These are phyloP conservation scores for Lentinus tigrinus DNA, from an alignment of 768 basidiomycete genomes.

Conservation along the genomic window DNA sequence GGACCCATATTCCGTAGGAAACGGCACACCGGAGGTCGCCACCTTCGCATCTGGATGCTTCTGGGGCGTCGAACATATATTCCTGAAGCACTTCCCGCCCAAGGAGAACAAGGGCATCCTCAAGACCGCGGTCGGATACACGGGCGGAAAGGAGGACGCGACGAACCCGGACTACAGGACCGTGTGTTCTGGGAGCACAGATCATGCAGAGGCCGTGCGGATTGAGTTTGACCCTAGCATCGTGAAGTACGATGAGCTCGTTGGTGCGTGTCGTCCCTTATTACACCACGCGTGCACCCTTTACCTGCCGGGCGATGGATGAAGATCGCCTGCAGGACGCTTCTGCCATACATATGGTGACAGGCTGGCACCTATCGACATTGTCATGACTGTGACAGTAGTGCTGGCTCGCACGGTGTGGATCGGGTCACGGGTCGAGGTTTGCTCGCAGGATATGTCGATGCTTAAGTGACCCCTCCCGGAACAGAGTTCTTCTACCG, in stretches of 20 bases:
- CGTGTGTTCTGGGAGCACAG: slow-evolving; percentile 80
- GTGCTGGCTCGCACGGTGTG: no score
- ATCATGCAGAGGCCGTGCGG: slow-evolving; percentile 85
- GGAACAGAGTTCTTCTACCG: slow-evolving; percentile 87
- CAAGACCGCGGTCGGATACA: slow-evolving; percentile 77
- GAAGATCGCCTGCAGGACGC: no score
- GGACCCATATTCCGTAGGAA: not conserved
- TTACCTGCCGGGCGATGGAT: no score
- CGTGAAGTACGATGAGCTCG: slow-evolving; percentile 81
- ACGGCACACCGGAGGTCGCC: slow-evolving; percentile 41
- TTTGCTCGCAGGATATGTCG: no score
- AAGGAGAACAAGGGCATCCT: slow-evolving; percentile 71
- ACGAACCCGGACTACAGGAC: slow-evolving; percentile 63
- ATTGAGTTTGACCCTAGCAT: slow-evolving; percentile 82
- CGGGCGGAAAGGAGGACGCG: slow-evolving; percentile 59
- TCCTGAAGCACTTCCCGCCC: slow-evolving; percentile 74
- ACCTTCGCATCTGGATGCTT: slow-evolving; percentile 71
- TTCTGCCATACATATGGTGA: no score
- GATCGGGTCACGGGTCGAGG: no score
- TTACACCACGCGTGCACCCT: no score
- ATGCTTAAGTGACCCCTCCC: not conserved
- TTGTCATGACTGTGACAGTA: no score
- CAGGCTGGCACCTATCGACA: no score
- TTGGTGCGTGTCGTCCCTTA: slow-evolving; percentile 52
- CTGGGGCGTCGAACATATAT: slow-evolving; percentile 88